Conservation (phyloP, 257 asterid genomes). For the Fraxinus quadrangulata region DNA sequence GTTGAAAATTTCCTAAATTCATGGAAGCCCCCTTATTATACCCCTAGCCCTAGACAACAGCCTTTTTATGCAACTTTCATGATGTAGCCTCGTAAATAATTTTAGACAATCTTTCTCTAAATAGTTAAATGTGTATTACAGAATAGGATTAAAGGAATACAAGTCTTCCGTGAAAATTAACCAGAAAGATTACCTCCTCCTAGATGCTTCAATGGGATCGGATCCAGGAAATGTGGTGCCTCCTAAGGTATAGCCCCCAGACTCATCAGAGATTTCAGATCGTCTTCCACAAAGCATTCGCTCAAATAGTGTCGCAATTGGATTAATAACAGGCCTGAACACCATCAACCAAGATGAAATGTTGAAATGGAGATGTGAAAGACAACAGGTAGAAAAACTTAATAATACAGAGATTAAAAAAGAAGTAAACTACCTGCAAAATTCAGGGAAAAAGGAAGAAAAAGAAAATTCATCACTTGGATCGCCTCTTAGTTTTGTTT, state of each 20-base stretch:
- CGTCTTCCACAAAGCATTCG: conserved; percentile 81
- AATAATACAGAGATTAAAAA: neutral
- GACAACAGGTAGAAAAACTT: conserved; percentile 7
- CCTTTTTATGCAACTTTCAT: neutral
- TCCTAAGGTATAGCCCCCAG: conserved; percentile 59
- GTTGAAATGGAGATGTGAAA: conserved; percentile 21
- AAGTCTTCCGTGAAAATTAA: conserved; percentile 2
- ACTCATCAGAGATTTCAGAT: conserved; percentile 57
- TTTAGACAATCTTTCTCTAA: neutral
- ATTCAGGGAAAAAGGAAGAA: conserved; percentile 77
- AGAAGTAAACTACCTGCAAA: conserved; percentile 49
- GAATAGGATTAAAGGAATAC: neutral
- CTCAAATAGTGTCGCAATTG: conserved; percentile 67
- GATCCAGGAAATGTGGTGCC: conserved; percentile 72
- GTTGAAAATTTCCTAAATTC: neutral
- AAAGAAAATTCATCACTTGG: conserved; percentile 93
- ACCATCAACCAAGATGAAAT: conserved; percentile 28
- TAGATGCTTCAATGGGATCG: conserved; percentile 86
- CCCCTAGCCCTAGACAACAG: neutral
- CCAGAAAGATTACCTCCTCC: conserved; percentile 70
- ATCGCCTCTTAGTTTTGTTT: conserved; percentile 79
- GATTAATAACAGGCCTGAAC: conserved; percentile 75
- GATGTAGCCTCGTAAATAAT: neutral
- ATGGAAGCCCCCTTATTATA: neutral
- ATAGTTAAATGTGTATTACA: neutral